These are phyloP conservation scores for Cyanidiococcus yangmingshanensis DNA, from an alignment of 23 red algal genomes.

Conservation along the genomic window DNA sequence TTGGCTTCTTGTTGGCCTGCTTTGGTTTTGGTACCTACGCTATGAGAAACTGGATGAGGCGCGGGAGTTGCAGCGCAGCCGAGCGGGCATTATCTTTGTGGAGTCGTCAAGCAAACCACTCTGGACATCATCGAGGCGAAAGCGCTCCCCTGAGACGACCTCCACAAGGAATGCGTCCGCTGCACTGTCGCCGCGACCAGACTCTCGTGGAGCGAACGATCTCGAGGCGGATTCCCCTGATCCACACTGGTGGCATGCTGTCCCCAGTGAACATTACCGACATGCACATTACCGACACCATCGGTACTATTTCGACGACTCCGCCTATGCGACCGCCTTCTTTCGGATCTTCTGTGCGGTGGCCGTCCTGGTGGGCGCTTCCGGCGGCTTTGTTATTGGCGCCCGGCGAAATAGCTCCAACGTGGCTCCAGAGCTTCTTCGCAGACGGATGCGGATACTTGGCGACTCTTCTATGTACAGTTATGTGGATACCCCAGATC, in stretches of 20 bases:
- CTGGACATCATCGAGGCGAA: not conserved
- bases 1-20: conserved; percentile 25
- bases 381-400: conserved; percentile 13
- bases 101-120: not conserved
- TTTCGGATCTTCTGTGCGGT: conserved; percentile 28
- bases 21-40: conserved; percentile 79
- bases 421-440: conserved; percentile 13
- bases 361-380: conserved; percentile 15
- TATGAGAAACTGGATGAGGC: conserved; percentile 20
- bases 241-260: not conserved
- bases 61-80: not conserved
- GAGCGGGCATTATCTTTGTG: conserved; percentile 9
- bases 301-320: conserved; percentile 24
- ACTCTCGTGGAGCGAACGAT: not conserved
- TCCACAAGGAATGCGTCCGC: not conserved
- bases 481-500: conserved; percentile 89
- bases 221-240: not conserved
- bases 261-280: not conserved
- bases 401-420: not conserved
- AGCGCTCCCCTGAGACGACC: no score
- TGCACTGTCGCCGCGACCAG: not conserved
- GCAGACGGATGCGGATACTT: conserved; percentile 50
- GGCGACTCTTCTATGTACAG: conserved; percentile 35
- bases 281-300: not conserved
- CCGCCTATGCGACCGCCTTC: conserved; percentile 22